A percentile compares a stretch with the other conserved stretches of the same genome.
Conservation (phyloP, 2,329 filamentous ascomycete species). For the Biscogniauxia sp. region DNA sequence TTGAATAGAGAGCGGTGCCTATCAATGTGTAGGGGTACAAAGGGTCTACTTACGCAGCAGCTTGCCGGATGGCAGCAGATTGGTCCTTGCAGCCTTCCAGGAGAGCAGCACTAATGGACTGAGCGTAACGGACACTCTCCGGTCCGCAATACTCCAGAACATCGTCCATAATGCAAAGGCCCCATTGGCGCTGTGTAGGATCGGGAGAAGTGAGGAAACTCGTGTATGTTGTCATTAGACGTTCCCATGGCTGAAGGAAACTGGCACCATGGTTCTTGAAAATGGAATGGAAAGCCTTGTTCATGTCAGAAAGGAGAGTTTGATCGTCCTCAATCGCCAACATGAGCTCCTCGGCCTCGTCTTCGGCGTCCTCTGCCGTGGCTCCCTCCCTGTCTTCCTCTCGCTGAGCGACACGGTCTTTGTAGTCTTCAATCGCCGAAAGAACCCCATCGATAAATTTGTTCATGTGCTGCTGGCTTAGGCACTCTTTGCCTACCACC, state of each 20-base stretch:
- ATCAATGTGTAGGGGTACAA: neutral
- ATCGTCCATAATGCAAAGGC: slow-evolving; percentile 98
- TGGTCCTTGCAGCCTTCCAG: slow-evolving; percentile 81
- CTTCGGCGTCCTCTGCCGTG: slow-evolving; percentile 84
- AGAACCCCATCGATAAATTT: slow-evolving; percentile 84
- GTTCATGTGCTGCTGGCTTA: slow-evolving; percentile 75
- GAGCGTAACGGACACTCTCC: slow-evolving; percentile 81
- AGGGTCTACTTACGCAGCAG: slow-evolving; percentile 63
- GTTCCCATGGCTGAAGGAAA: slow-evolving; percentile 88
- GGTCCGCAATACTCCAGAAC: slow-evolving; percentile 94
- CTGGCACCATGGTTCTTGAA: slow-evolving; percentile 91
- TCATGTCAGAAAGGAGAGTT: slow-evolving; percentile 96
- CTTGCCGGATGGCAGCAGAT: slow-evolving; percentile 89
- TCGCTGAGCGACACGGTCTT: slow-evolving; percentile 77
- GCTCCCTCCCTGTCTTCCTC: slow-evolving; percentile 73
- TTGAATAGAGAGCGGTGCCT: no score
- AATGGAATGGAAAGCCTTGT: slow-evolving; percentile 98
- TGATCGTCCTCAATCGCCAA: slow-evolving; percentile 97
- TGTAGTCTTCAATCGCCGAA: slow-evolving; percentile 89
- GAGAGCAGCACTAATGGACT: slow-evolving; percentile 83
- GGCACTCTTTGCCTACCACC: slow-evolving; percentile 81
- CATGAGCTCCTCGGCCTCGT: slow-evolving; percentile 80
- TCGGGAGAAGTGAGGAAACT: slow-evolving; percentile 78
- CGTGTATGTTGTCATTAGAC: slow-evolving; percentile 80
- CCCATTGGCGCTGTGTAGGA: slow-evolving; percentile 94